A percentile compares a stretch with the other conserved stretches of the same genome.
phyloP scores from a whole-genome alignment of 495 filamentous ascomycete genomes.

The Bathelium albidoporum region DNA sequence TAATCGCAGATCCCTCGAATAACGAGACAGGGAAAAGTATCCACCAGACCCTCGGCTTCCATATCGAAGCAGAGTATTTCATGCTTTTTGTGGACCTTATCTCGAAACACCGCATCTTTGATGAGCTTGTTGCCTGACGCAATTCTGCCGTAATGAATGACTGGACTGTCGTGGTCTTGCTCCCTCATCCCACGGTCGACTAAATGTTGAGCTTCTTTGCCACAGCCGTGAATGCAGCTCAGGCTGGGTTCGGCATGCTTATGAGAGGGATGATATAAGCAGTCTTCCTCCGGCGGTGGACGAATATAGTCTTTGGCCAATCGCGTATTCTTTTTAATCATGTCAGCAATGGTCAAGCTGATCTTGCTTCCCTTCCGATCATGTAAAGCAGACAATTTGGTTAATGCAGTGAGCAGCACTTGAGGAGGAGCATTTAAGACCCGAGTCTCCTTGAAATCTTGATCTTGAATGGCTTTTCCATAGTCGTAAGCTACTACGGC shows the following conservation, averaged over 20 bases:
- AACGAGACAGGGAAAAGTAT: slow-evolving; percentile 20
- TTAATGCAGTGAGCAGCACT: neutral
- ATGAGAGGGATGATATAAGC: neutral
- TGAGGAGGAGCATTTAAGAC: neutral
- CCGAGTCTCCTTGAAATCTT: neutral
- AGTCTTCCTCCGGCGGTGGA: slow-evolving; percentile 2
- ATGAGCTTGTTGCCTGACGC: slow-evolving; percentile 30
- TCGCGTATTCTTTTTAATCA: neutral
- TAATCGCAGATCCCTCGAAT: slow-evolving; percentile 28
- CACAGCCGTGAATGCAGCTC: neutral
- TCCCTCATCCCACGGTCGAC: neutral
- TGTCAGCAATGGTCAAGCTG: neutral
- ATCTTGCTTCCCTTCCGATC: neutral
- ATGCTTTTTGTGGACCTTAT: slow-evolving; percentile 1
- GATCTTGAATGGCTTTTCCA: slow-evolving; percentile 2
- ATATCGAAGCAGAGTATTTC: slow-evolving; percentile 20
- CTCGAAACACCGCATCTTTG: slow-evolving; percentile 17
- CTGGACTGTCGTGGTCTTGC: neutral
- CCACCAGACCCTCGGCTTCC: slow-evolving; percentile 20
- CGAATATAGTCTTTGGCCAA: neutral
- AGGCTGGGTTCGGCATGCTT: neutral
- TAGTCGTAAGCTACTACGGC: slow-evolving; percentile 1
- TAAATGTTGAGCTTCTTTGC: neutral
- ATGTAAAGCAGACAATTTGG: neutral
- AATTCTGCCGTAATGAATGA: slow-evolving; percentile 30